Conservation (phyloP, 2,329 filamentous ascomycete genomes). For the Aspergillus clavatus region DNA sequence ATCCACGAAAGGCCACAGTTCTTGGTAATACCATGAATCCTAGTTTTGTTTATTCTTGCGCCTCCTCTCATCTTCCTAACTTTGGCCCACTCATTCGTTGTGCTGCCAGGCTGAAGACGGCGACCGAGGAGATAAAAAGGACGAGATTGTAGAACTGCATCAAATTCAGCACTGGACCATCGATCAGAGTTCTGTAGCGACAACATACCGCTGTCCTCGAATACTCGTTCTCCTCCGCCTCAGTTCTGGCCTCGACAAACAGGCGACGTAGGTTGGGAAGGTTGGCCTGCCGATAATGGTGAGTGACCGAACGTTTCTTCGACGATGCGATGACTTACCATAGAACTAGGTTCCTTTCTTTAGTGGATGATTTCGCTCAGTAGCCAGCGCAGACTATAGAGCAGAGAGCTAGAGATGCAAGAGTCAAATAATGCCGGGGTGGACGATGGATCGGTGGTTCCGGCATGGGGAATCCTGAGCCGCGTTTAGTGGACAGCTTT, state of each 20-base stretch:
- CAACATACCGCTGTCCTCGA: constrained; percentile 79
- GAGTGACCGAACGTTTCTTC: not conserved
- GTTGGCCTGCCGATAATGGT: constrained; percentile 31
- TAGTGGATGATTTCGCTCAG: too few species aligned
- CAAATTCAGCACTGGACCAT: constrained; percentile 8
- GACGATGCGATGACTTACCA: constrained; percentile 3
- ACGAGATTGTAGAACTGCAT: constrained; percentile 88
- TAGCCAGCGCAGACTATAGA: too few species aligned
- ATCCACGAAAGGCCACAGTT: not conserved
- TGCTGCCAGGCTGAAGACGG: constrained; percentile 86
- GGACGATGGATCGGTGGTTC: not conserved
- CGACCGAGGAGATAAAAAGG: constrained; percentile 92
- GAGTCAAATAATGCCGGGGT: not conserved
- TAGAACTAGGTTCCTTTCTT: not conserved
- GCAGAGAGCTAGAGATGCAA: not conserved
- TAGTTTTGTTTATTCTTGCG: too few species aligned
- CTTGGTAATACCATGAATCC: too few species aligned
- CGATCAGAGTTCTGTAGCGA: not conserved
- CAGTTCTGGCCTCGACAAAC: constrained; percentile 89
- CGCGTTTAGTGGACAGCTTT: constrained; percentile 33
- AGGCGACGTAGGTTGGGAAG: constrained; percentile 92
- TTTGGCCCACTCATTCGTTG: constrained; percentile 65
- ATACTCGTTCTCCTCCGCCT: constrained; percentile 90
- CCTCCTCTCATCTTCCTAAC: constrained; percentile 29
- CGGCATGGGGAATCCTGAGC: constrained; percentile 2